A percentile compares a stretch with the other conserved stretches of the same genome.
These are phyloP conservation scores for Trypanosoma brucei DNA, from an alignment of 208 protist species.

Conservation along the genomic window DNA sequence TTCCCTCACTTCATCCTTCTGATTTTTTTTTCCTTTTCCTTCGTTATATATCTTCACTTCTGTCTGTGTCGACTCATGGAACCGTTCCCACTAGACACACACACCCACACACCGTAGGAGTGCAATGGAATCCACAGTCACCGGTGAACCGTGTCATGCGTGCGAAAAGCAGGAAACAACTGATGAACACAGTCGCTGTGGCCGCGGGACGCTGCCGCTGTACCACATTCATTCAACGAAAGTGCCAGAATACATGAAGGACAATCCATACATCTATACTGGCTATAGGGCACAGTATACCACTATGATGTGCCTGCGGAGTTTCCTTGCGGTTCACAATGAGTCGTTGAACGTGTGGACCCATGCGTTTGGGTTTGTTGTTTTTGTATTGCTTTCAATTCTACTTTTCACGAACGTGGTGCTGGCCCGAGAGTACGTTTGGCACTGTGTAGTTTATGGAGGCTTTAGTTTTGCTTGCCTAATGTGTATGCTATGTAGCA, in stretches of 20 bases:
- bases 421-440: conserved; percentile 19
- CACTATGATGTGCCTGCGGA: conserved; percentile 42
- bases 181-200: not conserved
- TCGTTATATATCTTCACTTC: too few species aligned
- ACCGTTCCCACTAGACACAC: too few species aligned
- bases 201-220: conserved; percentile 11
- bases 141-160: too few species aligned
- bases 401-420: conserved; percentile 36
- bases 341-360: conserved; percentile 86
- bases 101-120: too few species aligned
- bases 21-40: too few species aligned
- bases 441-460: conserved; percentile 25
- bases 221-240: conserved; percentile 21
- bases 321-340: conserved; percentile 77
- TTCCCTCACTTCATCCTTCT: too few species aligned
- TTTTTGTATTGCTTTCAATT: conserved; percentile 49
- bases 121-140: too few species aligned
- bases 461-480: conserved; percentile 34
- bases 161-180: not conserved
- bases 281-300: conserved; percentile 75
- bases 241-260: conserved; percentile 22
- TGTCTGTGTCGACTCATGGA: too few species aligned
- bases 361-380: conserved; percentile 60
- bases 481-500: conserved; percentile 38
- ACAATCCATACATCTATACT: conserved; percentile 39